A percentile compares a stretch with the other conserved stretches of the same genome.
Conservation (phyloP, 345 rosid species). For the Capsella bursapastoris region DNA sequence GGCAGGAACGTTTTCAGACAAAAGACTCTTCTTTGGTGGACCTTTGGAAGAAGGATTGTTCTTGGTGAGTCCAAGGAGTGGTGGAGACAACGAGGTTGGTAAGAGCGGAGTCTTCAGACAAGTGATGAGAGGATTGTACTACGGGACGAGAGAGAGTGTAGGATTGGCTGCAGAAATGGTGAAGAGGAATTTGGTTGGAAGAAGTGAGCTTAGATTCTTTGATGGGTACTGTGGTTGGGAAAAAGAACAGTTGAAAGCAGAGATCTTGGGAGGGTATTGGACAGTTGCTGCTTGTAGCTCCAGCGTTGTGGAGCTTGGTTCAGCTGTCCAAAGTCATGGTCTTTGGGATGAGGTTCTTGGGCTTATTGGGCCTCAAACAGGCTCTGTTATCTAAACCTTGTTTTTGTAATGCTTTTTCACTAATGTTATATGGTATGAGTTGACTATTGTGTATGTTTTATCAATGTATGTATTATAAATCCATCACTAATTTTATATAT, state of each 20-base stretch:
- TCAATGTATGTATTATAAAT: slow-evolving; percentile 20
- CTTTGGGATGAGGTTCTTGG: slow-evolving; percentile 82
- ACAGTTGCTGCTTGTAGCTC: slow-evolving; percentile 82
- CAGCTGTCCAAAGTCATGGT: slow-evolving; percentile 47
- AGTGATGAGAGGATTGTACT: slow-evolving; percentile 79
- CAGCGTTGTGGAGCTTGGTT: slow-evolving; percentile 62
- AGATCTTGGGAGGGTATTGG: slow-evolving; percentile 86
- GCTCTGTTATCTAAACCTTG: slow-evolving; percentile 38
- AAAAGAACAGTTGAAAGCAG: slow-evolving; percentile 73
- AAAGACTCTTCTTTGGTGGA: slow-evolving; percentile 85
- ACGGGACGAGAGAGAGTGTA: slow-evolving; percentile 77
- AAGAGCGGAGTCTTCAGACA: slow-evolving; percentile 68
- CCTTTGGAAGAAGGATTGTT: slow-evolving; percentile 82
- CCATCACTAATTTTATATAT: slow-evolving; percentile 23
- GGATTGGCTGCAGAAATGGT: slow-evolving; percentile 87
- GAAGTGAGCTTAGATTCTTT: slow-evolving; percentile 81
- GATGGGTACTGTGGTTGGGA: slow-evolving; percentile 92
- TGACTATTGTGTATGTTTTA: slow-evolving; percentile 14
- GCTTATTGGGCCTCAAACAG: slow-evolving; percentile 69
- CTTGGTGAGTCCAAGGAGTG: slow-evolving; percentile 57
- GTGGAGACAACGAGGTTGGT: slow-evolving; percentile 47
- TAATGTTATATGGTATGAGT: slow-evolving; percentile 5
- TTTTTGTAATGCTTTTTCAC: slow-evolving; percentile 10
- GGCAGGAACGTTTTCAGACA: slow-evolving; percentile 66
- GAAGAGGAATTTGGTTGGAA: slow-evolving; percentile 66